A percentile compares a stretch with the other conserved stretches of the same genome.
phyloP scores from a whole-genome alignment of 176 grass and related monocot species.

The Dactylis glomerata region DNA sequence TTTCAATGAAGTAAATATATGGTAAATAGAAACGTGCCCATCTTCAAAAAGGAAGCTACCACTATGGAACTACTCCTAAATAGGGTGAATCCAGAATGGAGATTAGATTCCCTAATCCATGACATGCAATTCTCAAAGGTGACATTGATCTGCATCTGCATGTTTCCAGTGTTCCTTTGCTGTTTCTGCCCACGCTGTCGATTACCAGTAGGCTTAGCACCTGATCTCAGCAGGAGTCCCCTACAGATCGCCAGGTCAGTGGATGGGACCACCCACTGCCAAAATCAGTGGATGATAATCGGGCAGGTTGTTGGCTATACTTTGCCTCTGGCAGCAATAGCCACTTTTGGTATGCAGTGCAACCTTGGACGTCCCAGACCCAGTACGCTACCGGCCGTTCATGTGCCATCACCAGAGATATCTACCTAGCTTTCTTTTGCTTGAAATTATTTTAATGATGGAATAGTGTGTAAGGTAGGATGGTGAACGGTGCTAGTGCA shows the following conservation, averaged over 20 bases:
- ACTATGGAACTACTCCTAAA: constrained; percentile 23
- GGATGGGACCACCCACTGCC: constrained; percentile 31
- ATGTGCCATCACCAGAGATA: constrained; percentile 4
- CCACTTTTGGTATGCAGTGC: constrained; percentile 14
- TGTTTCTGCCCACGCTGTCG: constrained; percentile 10
- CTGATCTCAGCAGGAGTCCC: constrained; percentile 25
- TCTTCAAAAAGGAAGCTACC: constrained; percentile 22
- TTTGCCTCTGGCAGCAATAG: constrained; percentile 18
- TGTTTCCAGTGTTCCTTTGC: constrained; percentile 29
- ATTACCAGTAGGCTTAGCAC: constrained; percentile 8
- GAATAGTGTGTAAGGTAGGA: background rate
- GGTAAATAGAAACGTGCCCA: background rate
- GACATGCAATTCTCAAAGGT: constrained; percentile 34
- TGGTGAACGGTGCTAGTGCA: background rate
- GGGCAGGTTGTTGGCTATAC: constrained; percentile 17
- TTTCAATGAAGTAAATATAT: background rate
- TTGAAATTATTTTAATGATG: background rate
- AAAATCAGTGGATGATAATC: constrained; percentile 26
- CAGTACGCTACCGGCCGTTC: background rate
- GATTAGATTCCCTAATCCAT: constrained; percentile 42
- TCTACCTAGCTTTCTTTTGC: background rate
- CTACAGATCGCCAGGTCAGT: constrained; percentile 17
- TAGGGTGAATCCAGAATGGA: constrained; percentile 25
- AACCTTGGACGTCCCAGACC: background rate
- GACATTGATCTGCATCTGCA: constrained; percentile 34